phyloP scores from a whole-genome alignment of 345 rosid species.

The Hibiscus mutabilis region DNA sequence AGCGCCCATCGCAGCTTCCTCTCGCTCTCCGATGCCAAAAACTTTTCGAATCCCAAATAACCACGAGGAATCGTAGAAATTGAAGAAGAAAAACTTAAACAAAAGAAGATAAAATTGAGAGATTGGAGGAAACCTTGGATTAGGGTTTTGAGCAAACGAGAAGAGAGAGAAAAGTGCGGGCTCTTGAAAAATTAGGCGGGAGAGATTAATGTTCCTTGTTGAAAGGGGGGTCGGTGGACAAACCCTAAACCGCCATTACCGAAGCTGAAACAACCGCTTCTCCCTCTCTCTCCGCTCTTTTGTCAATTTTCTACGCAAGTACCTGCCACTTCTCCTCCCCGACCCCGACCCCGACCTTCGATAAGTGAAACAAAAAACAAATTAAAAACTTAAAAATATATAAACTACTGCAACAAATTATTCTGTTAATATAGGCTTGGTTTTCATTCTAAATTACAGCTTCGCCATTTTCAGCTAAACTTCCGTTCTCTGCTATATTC shows the following conservation, averaged over 20 bases:
- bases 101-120: conserved; percentile 3
- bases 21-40: conserved; percentile 23
- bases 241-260: conserved; percentile 60
- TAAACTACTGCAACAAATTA: too few species aligned
- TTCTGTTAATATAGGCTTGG: too few species aligned
- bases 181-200: conserved; percentile 18
- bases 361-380: conserved; percentile 20
- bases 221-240: conserved; percentile 25
- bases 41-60: conserved; percentile 16
- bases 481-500: too few species aligned
- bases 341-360: conserved; percentile 16
- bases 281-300: conserved; percentile 13
- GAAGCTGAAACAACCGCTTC: conserved; percentile 13
- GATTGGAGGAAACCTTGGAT: conserved; percentile 19
- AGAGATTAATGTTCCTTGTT: conserved; percentile 5
- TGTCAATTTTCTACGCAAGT: conserved; percentile 20
- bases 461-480: too few species aligned
- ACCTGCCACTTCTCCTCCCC: conserved; percentile 3
- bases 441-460: too few species aligned
- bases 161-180: conserved; percentile 21
- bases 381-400: neutral
- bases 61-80: conserved; percentile 5
- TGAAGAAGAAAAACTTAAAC: neutral
- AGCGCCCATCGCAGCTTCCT: conserved; percentile 59
- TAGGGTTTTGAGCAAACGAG: conserved; percentile 43